These are phyloP conservation scores for Phytophthora podocarpi DNA, from an alignment of 352 stramenopile genomes.

Conservation along the genomic window DNA sequence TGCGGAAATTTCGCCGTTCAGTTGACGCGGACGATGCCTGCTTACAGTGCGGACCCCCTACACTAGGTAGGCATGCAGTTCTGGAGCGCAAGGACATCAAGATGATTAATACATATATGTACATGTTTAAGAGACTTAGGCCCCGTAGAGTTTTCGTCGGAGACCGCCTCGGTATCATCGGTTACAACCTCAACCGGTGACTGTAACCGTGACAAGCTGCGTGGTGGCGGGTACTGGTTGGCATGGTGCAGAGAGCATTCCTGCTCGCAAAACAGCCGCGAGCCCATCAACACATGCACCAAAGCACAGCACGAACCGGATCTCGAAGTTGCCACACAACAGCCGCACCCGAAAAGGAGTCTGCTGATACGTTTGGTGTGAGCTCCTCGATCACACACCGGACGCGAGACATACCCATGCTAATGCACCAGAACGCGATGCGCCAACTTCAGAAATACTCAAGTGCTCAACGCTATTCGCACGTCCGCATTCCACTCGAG, in stretches of 20 bases:
- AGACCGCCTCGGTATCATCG: no score
- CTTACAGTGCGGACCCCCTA: no score
- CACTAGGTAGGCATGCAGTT: no score
- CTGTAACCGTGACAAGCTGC: slow-evolving; percentile 7
- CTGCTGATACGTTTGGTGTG: neutral
- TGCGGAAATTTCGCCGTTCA: no score
- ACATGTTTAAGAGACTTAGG: no score
- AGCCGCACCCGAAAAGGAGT: no score
- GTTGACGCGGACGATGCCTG: no score
- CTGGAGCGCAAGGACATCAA: no score
- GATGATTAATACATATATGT: no score
- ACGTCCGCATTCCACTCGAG: no score
- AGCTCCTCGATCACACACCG: slow-evolving; percentile 8
- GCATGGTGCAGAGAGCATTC: slow-evolving; percentile 19
- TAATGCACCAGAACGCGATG: slow-evolving; percentile 27
- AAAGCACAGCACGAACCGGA: slow-evolving; percentile 17
- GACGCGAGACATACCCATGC: slow-evolving; percentile 21
- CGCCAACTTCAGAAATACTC: slow-evolving; percentile 22
- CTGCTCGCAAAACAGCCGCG: slow-evolving; percentile 4
- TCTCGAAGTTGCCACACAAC: slow-evolving; percentile 18
- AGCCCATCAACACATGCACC: slow-evolving; percentile 20
- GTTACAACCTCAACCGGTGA: no score
- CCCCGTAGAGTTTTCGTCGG: no score
- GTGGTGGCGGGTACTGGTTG: slow-evolving; percentile 4
- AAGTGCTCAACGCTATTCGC: neutral